A percentile compares a stretch with the other conserved stretches of the same genome.
Evolutionary conservation across 176 grass and related monocot genomes (phyloP).

Genomic region (Chloris gayana): DNA sequence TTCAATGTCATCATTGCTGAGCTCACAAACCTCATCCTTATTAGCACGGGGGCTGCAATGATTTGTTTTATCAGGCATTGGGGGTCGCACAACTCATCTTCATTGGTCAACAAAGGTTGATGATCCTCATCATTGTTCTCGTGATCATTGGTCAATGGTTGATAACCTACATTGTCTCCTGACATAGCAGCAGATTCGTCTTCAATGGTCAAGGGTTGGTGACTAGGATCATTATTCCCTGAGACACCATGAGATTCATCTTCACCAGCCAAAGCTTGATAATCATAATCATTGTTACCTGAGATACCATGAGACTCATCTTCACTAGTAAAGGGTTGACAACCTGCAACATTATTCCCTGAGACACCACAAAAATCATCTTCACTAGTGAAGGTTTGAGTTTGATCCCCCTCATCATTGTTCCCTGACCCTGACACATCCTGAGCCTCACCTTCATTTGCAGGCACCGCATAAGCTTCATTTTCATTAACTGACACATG

Average conservation of each 20-base stretch:
- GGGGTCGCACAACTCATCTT: constrained; percentile 30
- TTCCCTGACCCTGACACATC: constrained; percentile 22
- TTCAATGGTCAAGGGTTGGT: constrained; percentile 25
- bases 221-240: constrained; percentile 9
- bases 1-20: neutral
- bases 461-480: constrained; percentile 30
- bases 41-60: constrained; percentile 3
- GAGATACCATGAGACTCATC: constrained; percentile 12
- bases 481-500: constrained; percentile 29
- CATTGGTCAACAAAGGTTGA: constrained; percentile 37
- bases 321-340: constrained; percentile 22
- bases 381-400: neutral
- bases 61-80: constrained; percentile 34
- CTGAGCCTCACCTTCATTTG: constrained; percentile 12
- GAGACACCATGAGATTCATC: constrained; percentile 13
- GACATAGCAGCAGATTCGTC: constrained; percentile 9
- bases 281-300: neutral
- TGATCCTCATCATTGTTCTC: neutral
- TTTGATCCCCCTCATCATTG: constrained; percentile 7
- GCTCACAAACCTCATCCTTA: constrained; percentile 31
- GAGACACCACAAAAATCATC: neutral
- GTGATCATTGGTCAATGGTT: constrained; percentile 24
- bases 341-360: neutral
- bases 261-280: constrained; percentile 23
- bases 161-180: constrained; percentile 11